phyloP scores from a whole-genome alignment of 805 yeast genomes.

The Metschnikowia cerradonensis region DNA sequence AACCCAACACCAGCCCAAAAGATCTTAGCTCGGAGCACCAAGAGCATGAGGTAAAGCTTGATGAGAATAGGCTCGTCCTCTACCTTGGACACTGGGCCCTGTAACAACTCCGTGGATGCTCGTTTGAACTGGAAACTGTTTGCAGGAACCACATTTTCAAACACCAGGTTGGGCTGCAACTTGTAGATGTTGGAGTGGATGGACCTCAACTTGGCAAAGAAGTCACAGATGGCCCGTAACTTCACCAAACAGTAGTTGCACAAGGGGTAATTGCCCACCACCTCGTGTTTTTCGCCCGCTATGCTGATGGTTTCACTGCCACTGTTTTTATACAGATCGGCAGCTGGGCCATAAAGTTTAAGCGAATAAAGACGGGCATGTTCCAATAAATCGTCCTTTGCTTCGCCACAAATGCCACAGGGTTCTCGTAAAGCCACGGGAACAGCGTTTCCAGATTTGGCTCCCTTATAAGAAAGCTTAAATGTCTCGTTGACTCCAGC shows the following conservation, averaged over 20 bases:
- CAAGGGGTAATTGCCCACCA: constrained; percentile 53
- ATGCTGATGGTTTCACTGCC: constrained; percentile 12
- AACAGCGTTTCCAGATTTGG: constrained; percentile 16
- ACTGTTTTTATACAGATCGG: constrained; percentile 9
- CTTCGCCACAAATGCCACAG: constrained; percentile 84
- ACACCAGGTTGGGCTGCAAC: constrained; percentile 34
- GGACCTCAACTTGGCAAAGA: constrained; percentile 70
- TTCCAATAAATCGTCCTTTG: constrained; percentile 61
- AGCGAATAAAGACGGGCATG: constrained; percentile 75
- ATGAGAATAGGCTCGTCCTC: constrained; percentile 34
- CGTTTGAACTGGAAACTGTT: constrained; percentile 28
- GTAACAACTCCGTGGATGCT: constrained; percentile 8
- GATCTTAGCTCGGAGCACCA: constrained; percentile 61
- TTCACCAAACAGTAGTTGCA: constrained; percentile 80
- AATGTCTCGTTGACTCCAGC: constrained; percentile 77
- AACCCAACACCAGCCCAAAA: constrained; percentile 83
- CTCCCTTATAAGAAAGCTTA: constrained; percentile 37
- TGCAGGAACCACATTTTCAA: constrained; percentile 24
- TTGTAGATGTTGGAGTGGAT: constrained; percentile 56
- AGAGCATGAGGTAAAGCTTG: constrained; percentile 49
- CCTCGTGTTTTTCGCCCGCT: constrained; percentile 23
- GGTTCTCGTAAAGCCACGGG: constrained; percentile 74
- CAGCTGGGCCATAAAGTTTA: constrained; percentile 39
- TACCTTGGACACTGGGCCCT: constrained; percentile 5
- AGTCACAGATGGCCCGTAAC: constrained; percentile 77